These are phyloP conservation scores for Circinella minor DNA, from an alignment of 371 early-diverging fungal species.

Conservation along the genomic window DNA sequence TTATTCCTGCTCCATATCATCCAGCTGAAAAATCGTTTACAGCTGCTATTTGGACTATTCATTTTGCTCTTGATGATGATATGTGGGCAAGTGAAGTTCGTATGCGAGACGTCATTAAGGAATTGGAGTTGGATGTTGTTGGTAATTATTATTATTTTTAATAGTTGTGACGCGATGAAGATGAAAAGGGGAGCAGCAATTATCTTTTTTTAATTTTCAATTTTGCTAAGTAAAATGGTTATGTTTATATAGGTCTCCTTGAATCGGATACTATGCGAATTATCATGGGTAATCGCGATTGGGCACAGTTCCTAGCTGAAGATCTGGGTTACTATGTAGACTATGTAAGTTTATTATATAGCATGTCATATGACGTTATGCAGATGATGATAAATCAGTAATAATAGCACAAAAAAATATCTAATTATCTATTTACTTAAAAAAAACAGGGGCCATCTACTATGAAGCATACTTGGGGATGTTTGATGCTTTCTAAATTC, in stretches of 20 bases:
- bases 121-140: slow-evolving; percentile 81
- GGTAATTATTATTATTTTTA: slow-evolving; percentile 38
- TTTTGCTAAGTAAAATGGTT: slow-evolving; percentile 68
- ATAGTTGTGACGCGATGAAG: background rate
- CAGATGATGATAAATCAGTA: background rate
- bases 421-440: background rate
- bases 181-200: background rate
- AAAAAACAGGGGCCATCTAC: slow-evolving; percentile 67
- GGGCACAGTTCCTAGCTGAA: slow-evolving; percentile 81
- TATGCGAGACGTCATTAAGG: slow-evolving; percentile 78
- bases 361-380: background rate
- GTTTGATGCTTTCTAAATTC: slow-evolving; percentile 84
- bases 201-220: background rate
- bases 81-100: slow-evolving; percentile 81
- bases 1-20: slow-evolving; percentile 62
- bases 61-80: slow-evolving; percentile 85
- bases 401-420: background rate
- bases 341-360: slow-evolving; percentile 53
- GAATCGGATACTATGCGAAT: slow-evolving; percentile 84
- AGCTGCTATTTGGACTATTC: slow-evolving; percentile 89
- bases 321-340: slow-evolving; percentile 79
- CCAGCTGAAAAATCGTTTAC: slow-evolving; percentile 73
- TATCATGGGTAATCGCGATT: slow-evolving; percentile 88
- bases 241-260: slow-evolving; percentile 56
- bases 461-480: slow-evolving; percentile 89